phyloP scores from a whole-genome alignment of 129 eudicot species.

The Apium graveolens region DNA sequence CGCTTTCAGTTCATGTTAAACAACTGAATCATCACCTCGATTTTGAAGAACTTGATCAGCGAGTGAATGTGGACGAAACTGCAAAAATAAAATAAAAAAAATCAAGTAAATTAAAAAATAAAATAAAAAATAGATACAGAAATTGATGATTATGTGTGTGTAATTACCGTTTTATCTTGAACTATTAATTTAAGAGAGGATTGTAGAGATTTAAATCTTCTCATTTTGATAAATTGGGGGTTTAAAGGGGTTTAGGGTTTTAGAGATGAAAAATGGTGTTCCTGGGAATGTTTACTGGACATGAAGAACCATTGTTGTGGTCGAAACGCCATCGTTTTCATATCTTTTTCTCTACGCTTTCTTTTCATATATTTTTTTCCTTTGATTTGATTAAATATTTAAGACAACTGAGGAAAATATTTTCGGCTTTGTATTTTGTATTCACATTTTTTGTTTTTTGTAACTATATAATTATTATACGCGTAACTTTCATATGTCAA shows the following conservation, averaged over 20 bases:
- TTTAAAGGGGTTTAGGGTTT: neutral
- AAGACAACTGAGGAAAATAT: too few relatives aligned
- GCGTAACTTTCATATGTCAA: too few relatives aligned
- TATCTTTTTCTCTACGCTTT: neutral
- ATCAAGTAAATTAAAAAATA: neutral
- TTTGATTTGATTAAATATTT: too few relatives aligned
- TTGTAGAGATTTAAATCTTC: neutral
- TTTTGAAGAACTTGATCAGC: neutral
- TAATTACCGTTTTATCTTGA: neutral
- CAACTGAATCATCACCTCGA: slow-evolving; percentile 4
- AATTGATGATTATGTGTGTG: neutral
- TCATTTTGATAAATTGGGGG: neutral
- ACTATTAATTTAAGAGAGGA: neutral
- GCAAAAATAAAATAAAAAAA: too few relatives aligned
- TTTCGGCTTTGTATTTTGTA: too few relatives aligned
- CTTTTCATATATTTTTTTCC: neutral
- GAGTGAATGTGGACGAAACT: slow-evolving; percentile 1
- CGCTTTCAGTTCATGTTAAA: neutral
- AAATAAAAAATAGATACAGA: neutral
- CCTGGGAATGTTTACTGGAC: neutral
- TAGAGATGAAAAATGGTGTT: neutral
- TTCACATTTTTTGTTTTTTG: too few relatives aligned
- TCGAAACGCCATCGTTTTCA: neutral
- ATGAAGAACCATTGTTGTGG: neutral
- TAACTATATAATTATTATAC: too few relatives aligned